Percentiles rank a stretch among this genome's conserved stretches.
Evolutionary conservation across 495 filamentous ascomycete genomes (phyloP).

Genomic region (Rostrohypoxylon terebratum): DNA sequence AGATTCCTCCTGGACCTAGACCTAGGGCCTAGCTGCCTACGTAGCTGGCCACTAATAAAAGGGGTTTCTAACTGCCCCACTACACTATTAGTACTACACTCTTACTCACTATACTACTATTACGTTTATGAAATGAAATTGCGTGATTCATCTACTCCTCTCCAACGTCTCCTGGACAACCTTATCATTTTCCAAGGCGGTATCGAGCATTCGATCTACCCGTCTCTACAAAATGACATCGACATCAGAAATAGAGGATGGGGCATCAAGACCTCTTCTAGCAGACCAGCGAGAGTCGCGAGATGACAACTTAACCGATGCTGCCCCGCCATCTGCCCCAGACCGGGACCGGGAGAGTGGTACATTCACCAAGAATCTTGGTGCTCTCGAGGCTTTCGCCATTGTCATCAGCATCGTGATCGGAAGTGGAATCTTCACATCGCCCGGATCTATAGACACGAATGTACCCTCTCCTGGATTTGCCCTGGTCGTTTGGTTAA

Average conservation of each 20-base stretch:
- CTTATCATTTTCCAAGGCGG: slow-evolving; percentile 5
- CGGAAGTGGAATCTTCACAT: slow-evolving; percentile 68
- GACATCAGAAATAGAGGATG: slow-evolving; percentile 36
- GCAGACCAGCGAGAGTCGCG: slow-evolving; percentile 36
- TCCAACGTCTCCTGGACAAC: slow-evolving; percentile 23
- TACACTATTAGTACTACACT: not conserved
- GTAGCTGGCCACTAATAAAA: not conserved
- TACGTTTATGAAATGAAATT: slow-evolving; percentile 24
- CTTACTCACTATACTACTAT: too few species aligned
- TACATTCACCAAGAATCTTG: slow-evolving; percentile 62
- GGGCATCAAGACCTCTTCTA: slow-evolving; percentile 47
- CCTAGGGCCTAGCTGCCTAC: not conserved
- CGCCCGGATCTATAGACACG: slow-evolving; percentile 66
- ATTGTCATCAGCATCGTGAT: slow-evolving; percentile 68
- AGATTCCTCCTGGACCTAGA: too few species aligned
- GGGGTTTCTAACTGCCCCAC: slow-evolving; percentile 9
- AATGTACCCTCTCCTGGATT: slow-evolving; percentile 66
- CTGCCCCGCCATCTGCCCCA: slow-evolving; percentile 13
- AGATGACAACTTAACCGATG: not conserved
- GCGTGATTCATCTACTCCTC: slow-evolving; percentile 39
- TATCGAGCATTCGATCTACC: slow-evolving; percentile 1
- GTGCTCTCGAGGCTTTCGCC: slow-evolving; percentile 64
- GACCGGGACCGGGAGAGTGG: slow-evolving; percentile 29
- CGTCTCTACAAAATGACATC: slow-evolving; percentile 16
- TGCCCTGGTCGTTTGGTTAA: slow-evolving; percentile 64